These are phyloP conservation scores for Antarctomyces pellizariae DNA, from an alignment of 495 filamentous ascomycete species.

Conservation along the genomic window DNA sequence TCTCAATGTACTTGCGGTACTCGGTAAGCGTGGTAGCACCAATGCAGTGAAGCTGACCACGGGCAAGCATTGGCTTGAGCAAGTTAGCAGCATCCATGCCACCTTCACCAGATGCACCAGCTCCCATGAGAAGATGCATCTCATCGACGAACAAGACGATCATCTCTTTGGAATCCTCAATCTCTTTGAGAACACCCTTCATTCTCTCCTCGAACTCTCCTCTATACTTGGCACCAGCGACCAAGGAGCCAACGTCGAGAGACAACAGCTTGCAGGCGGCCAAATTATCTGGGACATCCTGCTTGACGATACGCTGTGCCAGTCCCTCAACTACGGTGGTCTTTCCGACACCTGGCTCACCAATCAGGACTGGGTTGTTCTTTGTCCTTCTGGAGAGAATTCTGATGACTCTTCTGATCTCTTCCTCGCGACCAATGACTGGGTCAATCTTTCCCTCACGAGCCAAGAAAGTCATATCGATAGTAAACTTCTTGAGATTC, in stretches of 20 bases:
- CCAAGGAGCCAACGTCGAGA: slow-evolving; percentile 80
- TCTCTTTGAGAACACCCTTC: slow-evolving; percentile 96
- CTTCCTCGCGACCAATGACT: slow-evolving; percentile 91
- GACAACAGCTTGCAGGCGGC: slow-evolving; percentile 83
- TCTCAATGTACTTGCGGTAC: slow-evolving; percentile 98
- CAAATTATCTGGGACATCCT: slow-evolving; percentile 88
- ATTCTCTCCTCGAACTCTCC: slow-evolving; percentile 98
- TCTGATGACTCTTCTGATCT: slow-evolving; percentile 80
- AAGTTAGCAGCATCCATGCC: slow-evolving; percentile 98
- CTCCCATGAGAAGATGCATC: slow-evolving; percentile 95
- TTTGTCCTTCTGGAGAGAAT: slow-evolving; percentile 89
- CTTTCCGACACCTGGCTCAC: slow-evolving; percentile 95
- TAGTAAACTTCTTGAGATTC: slow-evolving; percentile 89
- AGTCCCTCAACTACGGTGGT: slow-evolving; percentile 95
- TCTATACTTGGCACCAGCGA: slow-evolving; percentile 92
- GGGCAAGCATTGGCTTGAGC: slow-evolving; percentile 88
- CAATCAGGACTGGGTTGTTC: slow-evolving; percentile 89
- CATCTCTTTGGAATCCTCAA: slow-evolving; percentile 86
- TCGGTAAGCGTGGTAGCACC: slow-evolving; percentile 87
- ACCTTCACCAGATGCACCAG: slow-evolving; percentile 76
- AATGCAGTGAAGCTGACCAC: slow-evolving; percentile 92
- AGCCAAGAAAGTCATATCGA: slow-evolving; percentile 88
- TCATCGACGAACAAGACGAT: slow-evolving; percentile 96
- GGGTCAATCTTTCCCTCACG: slow-evolving; percentile 95
- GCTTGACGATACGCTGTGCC: slow-evolving; percentile 85